phyloP scores from a whole-genome alignment of 805 yeast genomes.

The Cyberlindnera galapagoensis region DNA sequence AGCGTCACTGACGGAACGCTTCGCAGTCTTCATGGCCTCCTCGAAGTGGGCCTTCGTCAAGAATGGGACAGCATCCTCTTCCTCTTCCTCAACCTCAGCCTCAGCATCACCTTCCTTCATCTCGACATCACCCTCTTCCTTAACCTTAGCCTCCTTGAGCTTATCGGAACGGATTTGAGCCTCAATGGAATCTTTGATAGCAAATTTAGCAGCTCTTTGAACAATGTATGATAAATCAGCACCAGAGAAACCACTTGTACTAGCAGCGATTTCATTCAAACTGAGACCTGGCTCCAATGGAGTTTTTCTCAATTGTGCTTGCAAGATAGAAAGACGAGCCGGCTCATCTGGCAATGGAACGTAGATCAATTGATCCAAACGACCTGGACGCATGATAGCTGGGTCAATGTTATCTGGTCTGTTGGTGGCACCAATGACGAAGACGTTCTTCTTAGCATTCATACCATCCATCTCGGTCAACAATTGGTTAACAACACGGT shows the following conservation, averaged over 20 bases:
- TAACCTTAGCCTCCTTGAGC: conserved; percentile 34
- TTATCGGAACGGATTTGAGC: conserved; percentile 51
- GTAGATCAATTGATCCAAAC: conserved; percentile 96
- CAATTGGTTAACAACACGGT: conserved; percentile 92
- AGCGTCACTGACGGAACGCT: conserved; percentile 93
- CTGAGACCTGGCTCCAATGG: conserved; percentile 97
- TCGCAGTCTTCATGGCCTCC: conserved; percentile 99
- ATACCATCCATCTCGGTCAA: conserved; percentile 99
- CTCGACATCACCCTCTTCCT: conserved; percentile 36
- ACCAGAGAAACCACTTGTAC: conserved; percentile 98
- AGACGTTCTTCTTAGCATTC: conserved; percentile 98
- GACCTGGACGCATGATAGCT: conserved; percentile 96
- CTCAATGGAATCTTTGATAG: conserved; percentile 95
- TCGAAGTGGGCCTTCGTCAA: conserved; percentile 92
- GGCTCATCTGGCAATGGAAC: conserved; percentile 97
- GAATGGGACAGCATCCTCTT: conserved; percentile 92
- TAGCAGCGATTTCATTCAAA: conserved; percentile 80
- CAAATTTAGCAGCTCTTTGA: conserved; percentile 98
- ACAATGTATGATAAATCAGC: conserved; percentile 97
- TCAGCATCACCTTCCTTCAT: conserved; percentile 44
- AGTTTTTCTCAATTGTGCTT: conserved; percentile 96
- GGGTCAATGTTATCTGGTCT: conserved; percentile 99
- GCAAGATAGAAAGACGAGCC: conserved; percentile 87
- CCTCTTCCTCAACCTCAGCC: conserved; percentile 59
- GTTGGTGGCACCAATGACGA: conserved; percentile 98